Evolutionary conservation across 495 filamentous ascomycete genomes (phyloP).

Genomic region (Penicillium lagena): DNA sequence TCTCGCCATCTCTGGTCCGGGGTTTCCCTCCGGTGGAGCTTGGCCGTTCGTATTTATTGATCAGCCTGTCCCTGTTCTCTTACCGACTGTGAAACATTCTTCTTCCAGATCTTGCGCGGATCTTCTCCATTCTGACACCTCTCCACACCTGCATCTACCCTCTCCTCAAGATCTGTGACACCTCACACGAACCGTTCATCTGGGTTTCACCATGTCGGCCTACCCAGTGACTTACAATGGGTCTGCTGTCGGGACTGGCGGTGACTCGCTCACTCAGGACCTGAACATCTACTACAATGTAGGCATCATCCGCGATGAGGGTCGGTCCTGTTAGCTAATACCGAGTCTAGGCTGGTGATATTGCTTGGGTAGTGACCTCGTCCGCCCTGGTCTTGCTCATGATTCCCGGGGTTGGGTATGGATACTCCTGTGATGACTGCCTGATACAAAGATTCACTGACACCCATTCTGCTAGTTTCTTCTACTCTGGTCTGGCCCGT

Average conservation of each 20-base stretch:
- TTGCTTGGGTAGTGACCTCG: constrained; percentile 83
- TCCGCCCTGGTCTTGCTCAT: constrained; percentile 92
- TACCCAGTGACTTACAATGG: constrained; percentile 58
- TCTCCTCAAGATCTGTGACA: neutral
- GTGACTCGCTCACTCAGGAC: constrained; percentile 66
- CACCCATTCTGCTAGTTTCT: constrained; percentile 54
- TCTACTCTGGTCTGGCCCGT: constrained; percentile 97
- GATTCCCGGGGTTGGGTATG: constrained; percentile 90
- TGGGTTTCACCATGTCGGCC: constrained; percentile 24
- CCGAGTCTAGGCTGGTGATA: constrained; percentile 65
- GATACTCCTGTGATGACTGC: neutral
- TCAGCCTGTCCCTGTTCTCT: no score
- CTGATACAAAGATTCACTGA: neutral
- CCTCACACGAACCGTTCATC: neutral
- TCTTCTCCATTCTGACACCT: no score
- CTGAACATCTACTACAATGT: constrained; percentile 83
- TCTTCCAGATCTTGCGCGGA: no score
- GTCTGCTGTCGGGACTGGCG: constrained; percentile 52
- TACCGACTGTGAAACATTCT: no score
- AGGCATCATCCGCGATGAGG: constrained; percentile 9
- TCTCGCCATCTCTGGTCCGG: constrained; percentile 19
- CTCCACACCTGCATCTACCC: no score
- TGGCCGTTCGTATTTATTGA: neutral
- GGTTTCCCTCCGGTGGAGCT: constrained; percentile 19
- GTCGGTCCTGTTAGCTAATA: constrained; percentile 5